These are phyloP conservation scores for Leptomonas seymouri DNA, from an alignment of 208 protist genomes.

Conservation along the genomic window DNA sequence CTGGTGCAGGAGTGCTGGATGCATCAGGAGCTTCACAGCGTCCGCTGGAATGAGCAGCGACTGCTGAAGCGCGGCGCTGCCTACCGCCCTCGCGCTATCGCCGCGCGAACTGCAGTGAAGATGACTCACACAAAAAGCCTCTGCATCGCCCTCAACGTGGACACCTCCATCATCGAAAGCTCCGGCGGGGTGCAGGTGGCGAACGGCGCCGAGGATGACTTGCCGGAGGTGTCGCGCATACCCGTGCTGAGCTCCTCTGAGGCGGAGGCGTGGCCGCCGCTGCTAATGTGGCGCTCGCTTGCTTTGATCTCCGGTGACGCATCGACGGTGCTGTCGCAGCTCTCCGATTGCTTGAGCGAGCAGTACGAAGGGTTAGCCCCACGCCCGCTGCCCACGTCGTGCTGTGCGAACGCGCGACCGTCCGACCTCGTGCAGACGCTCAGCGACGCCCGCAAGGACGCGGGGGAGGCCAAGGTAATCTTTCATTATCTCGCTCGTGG, in stretches of 20 bases:
- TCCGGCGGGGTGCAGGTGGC: slow-evolving; percentile 36
- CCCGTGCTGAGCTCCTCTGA: slow-evolving; percentile 25
- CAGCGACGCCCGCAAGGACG: slow-evolving; percentile 64
- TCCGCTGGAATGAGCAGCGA: slow-evolving; percentile 67
- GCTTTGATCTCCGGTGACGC: slow-evolving; percentile 64
- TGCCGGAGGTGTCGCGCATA: slow-evolving; percentile 14
- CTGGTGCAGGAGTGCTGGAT: slow-evolving; percentile 73
- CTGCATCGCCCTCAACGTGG: slow-evolving; percentile 73
- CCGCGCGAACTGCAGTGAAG: slow-evolving; percentile 49
- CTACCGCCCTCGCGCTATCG: slow-evolving; percentile 68
- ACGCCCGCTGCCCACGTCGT: slow-evolving; percentile 51
- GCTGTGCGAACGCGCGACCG: slow-evolving; percentile 59
- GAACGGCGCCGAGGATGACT: slow-evolving; percentile 27
- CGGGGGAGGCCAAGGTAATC: slow-evolving; percentile 72
- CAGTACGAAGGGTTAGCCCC: slow-evolving; percentile 78
- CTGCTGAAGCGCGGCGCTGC: slow-evolving; percentile 48
- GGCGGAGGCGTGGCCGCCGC: slow-evolving; percentile 37
- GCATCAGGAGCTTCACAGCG: slow-evolving; percentile 52
- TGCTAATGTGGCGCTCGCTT: slow-evolving; percentile 81
- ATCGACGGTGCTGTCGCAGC: slow-evolving; percentile 50
- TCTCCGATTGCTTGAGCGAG: slow-evolving; percentile 62
- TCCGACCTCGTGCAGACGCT: slow-evolving; percentile 63
- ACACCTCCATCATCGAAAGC: slow-evolving; percentile 50
- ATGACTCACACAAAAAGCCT: slow-evolving; percentile 67
- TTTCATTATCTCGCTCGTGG: slow-evolving; percentile 85